These are phyloP conservation scores for Saturnispora galanensis DNA, from an alignment of 805 yeast species.

Conservation along the genomic window DNA sequence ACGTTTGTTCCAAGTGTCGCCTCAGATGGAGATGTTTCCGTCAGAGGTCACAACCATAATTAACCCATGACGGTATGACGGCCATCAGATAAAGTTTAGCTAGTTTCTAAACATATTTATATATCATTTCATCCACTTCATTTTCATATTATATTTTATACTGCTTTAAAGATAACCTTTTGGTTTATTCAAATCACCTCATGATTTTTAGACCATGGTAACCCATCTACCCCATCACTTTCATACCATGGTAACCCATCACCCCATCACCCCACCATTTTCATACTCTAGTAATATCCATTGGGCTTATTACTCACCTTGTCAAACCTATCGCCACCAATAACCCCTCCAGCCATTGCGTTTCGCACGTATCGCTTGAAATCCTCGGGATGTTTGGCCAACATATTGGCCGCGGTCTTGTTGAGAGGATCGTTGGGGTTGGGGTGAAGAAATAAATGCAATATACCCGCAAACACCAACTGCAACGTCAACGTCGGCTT, in stretches of 20 bases:
- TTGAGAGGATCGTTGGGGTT: slow-evolving; percentile 89
- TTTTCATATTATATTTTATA: not conserved
- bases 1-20: slow-evolving; percentile 27
- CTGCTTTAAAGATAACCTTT: too few species aligned
- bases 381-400: slow-evolving; percentile 33
- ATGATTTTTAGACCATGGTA: not conserved
- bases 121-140: not conserved
- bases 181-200: not conserved
- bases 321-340: slow-evolving; percentile 54
- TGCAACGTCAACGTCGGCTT: slow-evolving; percentile 81
- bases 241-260: not conserved
- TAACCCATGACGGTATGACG: not conserved
- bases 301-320: slow-evolving; percentile 29
- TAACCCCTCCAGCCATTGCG: slow-evolving; percentile 66
- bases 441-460: slow-evolving; percentile 81
- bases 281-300: not conserved
- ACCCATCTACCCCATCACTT: too few species aligned
- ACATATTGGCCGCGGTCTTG: slow-evolving; percentile 70
- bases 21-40: slow-evolving; percentile 20
- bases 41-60: slow-evolving; percentile 18
- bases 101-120: not conserved
- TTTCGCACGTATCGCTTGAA: slow-evolving; percentile 49
- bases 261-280: not conserved
- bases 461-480: slow-evolving; percentile 72
- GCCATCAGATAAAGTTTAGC: not conserved